These are phyloP conservation scores for Citrus australasica DNA, from an alignment of 345 rosid species.

Conservation along the genomic window DNA sequence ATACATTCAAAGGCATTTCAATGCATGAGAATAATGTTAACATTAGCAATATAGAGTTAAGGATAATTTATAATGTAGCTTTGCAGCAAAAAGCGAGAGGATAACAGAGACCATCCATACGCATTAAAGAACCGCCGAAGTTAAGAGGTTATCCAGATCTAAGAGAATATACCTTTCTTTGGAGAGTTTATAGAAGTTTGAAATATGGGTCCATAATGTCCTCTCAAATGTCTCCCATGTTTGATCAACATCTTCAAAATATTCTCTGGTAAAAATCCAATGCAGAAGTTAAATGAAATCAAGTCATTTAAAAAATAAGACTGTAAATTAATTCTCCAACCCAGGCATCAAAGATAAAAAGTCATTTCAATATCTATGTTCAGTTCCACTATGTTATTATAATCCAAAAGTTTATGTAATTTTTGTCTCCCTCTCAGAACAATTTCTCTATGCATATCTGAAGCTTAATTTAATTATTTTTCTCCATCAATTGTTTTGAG, in stretches of 20 bases:
- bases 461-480: background rate
- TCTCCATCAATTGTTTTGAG: background rate
- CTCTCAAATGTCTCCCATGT: conserved; percentile 99
- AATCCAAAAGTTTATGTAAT: background rate
- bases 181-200: conserved; percentile 80
- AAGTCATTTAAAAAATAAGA: conserved; percentile 5
- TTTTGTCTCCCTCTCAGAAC: background rate
- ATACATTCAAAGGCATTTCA: background rate
- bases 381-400: background rate
- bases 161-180: conserved; percentile 74
- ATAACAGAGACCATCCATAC: background rate
- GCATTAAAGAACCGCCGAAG: conserved; percentile 12
- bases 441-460: background rate
- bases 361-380: background rate
- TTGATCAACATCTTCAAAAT: conserved; percentile 95
- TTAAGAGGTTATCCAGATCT: background rate
- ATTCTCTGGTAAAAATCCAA: conserved; percentile 52
- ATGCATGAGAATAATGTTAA: background rate
- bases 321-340: conserved; percentile 2
- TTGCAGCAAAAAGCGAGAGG: conserved; percentile 1
- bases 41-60: background rate
- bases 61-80: background rate
- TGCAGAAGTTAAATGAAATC: conserved; percentile 12
- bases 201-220: conserved; percentile 84
- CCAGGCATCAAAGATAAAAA: too few relatives aligned